phyloP scores from a whole-genome alignment of 768 basidiomycete genomes.

The Daedaleopsis nitida region DNA sequence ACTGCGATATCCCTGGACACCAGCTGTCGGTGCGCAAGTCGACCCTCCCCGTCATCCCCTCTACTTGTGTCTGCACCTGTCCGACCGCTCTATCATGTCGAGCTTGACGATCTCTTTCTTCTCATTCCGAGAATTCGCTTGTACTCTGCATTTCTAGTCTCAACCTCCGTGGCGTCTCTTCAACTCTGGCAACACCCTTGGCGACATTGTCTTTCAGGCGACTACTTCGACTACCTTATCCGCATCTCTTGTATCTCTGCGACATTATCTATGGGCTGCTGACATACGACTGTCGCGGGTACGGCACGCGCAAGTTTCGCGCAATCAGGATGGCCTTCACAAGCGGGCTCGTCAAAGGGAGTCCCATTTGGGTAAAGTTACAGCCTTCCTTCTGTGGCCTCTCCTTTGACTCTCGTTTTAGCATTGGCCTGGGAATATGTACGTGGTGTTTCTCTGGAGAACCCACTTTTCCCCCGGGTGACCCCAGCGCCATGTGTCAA shows the following conservation, averaged over 20 bases:
- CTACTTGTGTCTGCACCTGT: neutral
- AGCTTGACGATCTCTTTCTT: neutral
- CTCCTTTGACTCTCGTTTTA: constrained; percentile 17
- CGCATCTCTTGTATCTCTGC: neutral
- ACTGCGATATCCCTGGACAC: neutral
- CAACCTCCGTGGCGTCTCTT: neutral
- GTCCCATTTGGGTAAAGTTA: neutral
- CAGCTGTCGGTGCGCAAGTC: neutral
- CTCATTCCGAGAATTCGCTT: neutral
- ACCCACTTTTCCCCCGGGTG: constrained; percentile 12
- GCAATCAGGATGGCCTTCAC: neutral
- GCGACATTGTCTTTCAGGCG: constrained; percentile 10
- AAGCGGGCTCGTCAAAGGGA: constrained; percentile 6
- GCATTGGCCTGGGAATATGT: constrained; percentile 6
- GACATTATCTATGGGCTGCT: neutral
- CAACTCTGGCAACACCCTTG: neutral
- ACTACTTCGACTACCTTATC: neutral
- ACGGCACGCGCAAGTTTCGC: constrained; percentile 1
- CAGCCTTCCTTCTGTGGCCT: constrained; percentile 7
- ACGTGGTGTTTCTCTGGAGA: constrained; percentile 10
- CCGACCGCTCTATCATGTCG: neutral
- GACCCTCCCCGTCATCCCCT: neutral
- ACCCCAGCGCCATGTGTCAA: constrained; percentile 12
- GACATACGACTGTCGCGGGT: neutral
- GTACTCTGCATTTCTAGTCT: neutral